phyloP scores from a whole-genome alignment of 352 stramenopile species.

The Pythium rhizo-oryzae region DNA sequence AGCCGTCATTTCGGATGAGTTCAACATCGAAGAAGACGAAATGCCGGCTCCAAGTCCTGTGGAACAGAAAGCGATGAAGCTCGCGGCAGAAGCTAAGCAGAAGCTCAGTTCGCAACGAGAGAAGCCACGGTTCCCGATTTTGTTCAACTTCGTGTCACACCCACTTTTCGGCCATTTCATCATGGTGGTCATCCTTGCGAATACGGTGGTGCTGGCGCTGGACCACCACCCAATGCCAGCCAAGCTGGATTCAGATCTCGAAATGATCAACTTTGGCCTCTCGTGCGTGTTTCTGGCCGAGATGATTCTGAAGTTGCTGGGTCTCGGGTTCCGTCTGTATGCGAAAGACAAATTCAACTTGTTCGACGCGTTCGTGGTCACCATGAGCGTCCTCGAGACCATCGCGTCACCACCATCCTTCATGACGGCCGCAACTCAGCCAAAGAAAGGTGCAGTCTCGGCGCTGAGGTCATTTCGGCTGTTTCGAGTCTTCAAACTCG shows the following conservation, averaged over 20 bases:
- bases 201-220: slow-evolving; percentile 78
- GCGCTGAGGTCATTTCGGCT: slow-evolving; percentile 90
- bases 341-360: slow-evolving; percentile 76
- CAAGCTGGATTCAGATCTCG: slow-evolving; percentile 51
- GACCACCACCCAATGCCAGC: slow-evolving; percentile 83
- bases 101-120: slow-evolving; percentile 37
- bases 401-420: slow-evolving; percentile 71
- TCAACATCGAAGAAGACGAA: slow-evolving; percentile 58
- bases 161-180: slow-evolving; percentile 60
- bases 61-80: slow-evolving; percentile 42
- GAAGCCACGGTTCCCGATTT: slow-evolving; percentile 31
- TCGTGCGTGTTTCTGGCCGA: slow-evolving; percentile 76
- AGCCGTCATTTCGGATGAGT: slow-evolving; percentile 92
- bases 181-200: slow-evolving; percentile 82
- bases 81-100: slow-evolving; percentile 34
- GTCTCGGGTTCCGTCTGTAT: slow-evolving; percentile 78
- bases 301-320: slow-evolving; percentile 86
- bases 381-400: slow-evolving; percentile 72
- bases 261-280: slow-evolving; percentile 82
- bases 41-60: slow-evolving; percentile 22
- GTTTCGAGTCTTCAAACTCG: slow-evolving; percentile 95
- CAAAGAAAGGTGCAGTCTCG: slow-evolving; percentile 70
- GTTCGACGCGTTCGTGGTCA: slow-evolving; percentile 89
- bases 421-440: slow-evolving; percentile 47
- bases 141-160: slow-evolving; percentile 67